Conservation (phyloP, 2,329 filamentous ascomycete genomes). For the Clonostachys chloroleuca region DNA sequence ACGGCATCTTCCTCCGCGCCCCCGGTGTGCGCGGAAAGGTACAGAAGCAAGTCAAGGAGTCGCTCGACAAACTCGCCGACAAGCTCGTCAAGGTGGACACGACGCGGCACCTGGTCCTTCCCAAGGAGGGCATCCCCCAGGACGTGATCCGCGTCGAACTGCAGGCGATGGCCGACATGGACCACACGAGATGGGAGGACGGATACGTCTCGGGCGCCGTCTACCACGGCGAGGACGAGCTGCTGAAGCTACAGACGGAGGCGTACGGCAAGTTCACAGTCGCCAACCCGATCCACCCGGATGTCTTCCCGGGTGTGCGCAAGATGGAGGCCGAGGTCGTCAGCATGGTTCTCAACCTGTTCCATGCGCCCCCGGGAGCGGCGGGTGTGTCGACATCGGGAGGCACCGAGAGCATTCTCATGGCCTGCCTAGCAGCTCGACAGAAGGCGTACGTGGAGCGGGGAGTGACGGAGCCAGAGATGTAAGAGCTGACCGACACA, state of each 20-base stretch:
- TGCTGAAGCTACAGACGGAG: conserved; percentile 83
- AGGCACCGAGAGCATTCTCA: conserved; percentile 93
- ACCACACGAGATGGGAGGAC: conserved; percentile 96
- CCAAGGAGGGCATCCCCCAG: conserved; percentile 76
- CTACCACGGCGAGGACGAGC: conserved; percentile 84
- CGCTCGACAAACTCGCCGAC: conserved; percentile 72
- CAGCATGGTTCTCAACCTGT: conserved; percentile 87
- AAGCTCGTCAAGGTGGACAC: conserved; percentile 77
- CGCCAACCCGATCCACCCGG: conserved; percentile 93
- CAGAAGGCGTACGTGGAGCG: conserved; percentile 86
- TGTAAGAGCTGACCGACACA: conserved; percentile 50
- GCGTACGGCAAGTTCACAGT: conserved; percentile 94
- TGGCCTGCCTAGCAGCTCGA: conserved; percentile 87
- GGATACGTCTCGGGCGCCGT: conserved; percentile 91
- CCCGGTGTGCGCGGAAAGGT: conserved; percentile 86
- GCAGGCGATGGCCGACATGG: conserved; percentile 73
- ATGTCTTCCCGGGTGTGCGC: conserved; percentile 94
- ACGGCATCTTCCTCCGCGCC: conserved; percentile 79
- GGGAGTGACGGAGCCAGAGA: conserved; percentile 88
- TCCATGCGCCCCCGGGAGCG: conserved; percentile 80
- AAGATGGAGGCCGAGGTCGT: conserved; percentile 99
- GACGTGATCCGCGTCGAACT: conserved; percentile 80
- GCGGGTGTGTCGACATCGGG: conserved; percentile 89
- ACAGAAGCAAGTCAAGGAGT: conserved; percentile 75
- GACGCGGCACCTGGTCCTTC: conserved; percentile 70